Evolutionary conservation across 176 grass and related monocot genomes (phyloP).

Genomic region (Aechmea fasciata): DNA sequence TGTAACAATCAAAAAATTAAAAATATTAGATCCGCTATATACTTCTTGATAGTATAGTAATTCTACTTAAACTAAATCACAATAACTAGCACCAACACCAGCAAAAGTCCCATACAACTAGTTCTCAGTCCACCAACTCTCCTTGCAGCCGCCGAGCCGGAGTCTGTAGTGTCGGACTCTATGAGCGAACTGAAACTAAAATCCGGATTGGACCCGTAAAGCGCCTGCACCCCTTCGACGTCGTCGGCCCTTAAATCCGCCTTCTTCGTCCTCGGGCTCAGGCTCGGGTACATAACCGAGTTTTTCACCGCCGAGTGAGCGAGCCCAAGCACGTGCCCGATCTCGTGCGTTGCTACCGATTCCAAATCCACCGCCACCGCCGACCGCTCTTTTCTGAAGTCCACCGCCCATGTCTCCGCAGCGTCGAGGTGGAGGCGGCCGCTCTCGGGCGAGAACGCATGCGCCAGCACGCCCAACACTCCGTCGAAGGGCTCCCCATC

Average conservation of each 20-base stretch:
- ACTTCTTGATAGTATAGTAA: too few relatives aligned
- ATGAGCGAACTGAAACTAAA: slow-evolving; percentile 62
- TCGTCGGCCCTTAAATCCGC: slow-evolving; percentile 65
- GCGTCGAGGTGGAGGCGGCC: slow-evolving; percentile 82
- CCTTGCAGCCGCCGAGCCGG: neutral
- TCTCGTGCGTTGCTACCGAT: slow-evolving; percentile 89
- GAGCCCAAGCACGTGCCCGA: slow-evolving; percentile 78
- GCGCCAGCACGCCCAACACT: slow-evolving; percentile 62
- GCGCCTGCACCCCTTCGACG: slow-evolving; percentile 63
- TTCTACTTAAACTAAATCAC: too few relatives aligned
- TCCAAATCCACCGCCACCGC: slow-evolving; percentile 49
- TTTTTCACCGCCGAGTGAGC: slow-evolving; percentile 54
- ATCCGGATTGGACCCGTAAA: slow-evolving; percentile 67
- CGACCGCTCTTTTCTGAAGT: slow-evolving; percentile 30
- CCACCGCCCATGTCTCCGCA: slow-evolving; percentile 57
- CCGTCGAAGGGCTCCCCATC: slow-evolving; percentile 91
- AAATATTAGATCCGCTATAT: too few relatives aligned
- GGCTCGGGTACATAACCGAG: slow-evolving; percentile 86
- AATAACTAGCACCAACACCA: too few relatives aligned
- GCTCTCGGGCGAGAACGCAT: slow-evolving; percentile 77
- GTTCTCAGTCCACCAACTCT: neutral
- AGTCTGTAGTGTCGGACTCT: slow-evolving; percentile 27
- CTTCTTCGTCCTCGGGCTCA: slow-evolving; percentile 53
- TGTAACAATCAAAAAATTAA: too few relatives aligned
- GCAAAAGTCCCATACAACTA: too few relatives aligned